Evolutionary conservation across 768 basidiomycete species (phyloP), one percentile per base, ranked within the genome.

Genomic region (Amanita rubescens): DNA sequence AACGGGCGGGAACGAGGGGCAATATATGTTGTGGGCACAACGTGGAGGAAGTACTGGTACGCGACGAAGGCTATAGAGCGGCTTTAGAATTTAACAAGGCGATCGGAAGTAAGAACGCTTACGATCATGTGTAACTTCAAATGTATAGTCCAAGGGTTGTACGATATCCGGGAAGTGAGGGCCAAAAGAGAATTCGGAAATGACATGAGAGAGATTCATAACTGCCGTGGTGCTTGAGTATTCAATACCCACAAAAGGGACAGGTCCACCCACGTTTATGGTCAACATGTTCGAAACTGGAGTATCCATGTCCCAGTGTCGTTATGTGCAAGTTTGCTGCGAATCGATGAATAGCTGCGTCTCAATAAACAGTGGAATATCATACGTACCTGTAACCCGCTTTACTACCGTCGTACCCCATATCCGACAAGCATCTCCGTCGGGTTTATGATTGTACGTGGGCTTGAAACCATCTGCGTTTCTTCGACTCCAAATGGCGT

Each of bases 151-250:
- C 37, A 99, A 78, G 0, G 95, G 95, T 65, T 99, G 95, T 0
- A 82, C 80, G 47, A 99, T 98, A 41, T 93, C 87, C 2, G 95
- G 95, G 75, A 96, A 97, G 73, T 87, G 85, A 2, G 94, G 90
- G 1, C 95, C 95, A 58, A 98, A 98, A 0, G 94, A 96, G 65
- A 97, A 96, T 67, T 99, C 95, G 49, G 85, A 85, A 63, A 98
- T 94, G 57, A 96, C 84, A 72, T 98, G 95, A 2, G 91, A 93
- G 33, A 99, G 78, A 63, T 99, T 99, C 91, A 97, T 94, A 59
- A 85, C 93, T 95, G 44, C 50, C 27, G 84, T 63, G 27, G 27
- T 30, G 27, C 27, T 3, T 30, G 27, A 4, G 3, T 30, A 30
- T 4, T 30, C n/a, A 30, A 30, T 30, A 30, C 8, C 5, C 5